phyloP scores from a whole-genome alignment of 1,284 basidiomycete genomes.

The Filobasidium uniguttulatum region DNA sequence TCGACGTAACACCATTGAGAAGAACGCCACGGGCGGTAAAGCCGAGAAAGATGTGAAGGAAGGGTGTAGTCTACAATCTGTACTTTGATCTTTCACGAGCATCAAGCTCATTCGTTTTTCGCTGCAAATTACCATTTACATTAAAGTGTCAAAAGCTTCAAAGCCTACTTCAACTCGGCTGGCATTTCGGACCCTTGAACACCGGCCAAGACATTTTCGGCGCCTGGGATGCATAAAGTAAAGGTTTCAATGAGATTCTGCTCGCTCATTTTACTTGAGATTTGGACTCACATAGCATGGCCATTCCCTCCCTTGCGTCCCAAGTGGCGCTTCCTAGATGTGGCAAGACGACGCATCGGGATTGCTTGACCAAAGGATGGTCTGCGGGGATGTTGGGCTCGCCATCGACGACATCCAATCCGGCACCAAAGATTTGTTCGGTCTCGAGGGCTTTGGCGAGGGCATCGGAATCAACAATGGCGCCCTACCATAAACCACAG shows the following conservation, averaged over 20 bases:
- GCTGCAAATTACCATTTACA: no score
- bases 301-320: constrained; percentile 74
- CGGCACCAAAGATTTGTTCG: constrained; percentile 76
- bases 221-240: constrained; percentile 13
- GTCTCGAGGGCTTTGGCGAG: constrained; percentile 63
- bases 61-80: no score
- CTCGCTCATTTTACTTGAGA: neutral
- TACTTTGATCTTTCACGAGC: no score
- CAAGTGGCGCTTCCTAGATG: constrained; percentile 82
- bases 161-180: constrained; percentile 6
- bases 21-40: no score
- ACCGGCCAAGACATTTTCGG: constrained; percentile 22
- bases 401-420: constrained; percentile 83
- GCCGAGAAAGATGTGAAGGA: no score
- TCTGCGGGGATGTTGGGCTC: constrained; percentile 64
- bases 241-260: neutral
- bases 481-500: constrained; percentile 27
- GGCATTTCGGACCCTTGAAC: constrained; percentile 13
- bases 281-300: constrained; percentile 46
- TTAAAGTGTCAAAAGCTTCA: no score
- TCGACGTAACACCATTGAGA: no score
- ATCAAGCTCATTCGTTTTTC: no score
- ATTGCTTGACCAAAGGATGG: constrained; percentile 66
- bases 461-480: constrained; percentile 76
- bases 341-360: constrained; percentile 61